Conservation (phyloP, 2,329 filamentous ascomycete genomes). For the Ascochyta pisi region DNA sequence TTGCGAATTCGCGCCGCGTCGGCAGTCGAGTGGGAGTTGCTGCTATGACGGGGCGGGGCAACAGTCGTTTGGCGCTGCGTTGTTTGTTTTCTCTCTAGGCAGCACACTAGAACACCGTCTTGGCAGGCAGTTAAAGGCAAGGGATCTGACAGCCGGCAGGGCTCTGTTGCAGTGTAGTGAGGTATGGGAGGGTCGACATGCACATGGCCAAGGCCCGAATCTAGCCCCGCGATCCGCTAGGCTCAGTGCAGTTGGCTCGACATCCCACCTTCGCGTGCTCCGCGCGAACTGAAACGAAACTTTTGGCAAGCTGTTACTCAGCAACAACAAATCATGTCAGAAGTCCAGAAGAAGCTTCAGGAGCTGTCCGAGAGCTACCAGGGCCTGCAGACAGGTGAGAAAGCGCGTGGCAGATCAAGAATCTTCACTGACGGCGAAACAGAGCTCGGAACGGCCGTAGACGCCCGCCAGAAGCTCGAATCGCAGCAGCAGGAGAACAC, state of each 20-base stretch:
- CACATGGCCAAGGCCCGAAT: slow-evolving; percentile 16
- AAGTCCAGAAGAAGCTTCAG: slow-evolving; percentile 79
- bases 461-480: slow-evolving; percentile 87
- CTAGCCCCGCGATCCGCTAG: slow-evolving; percentile 31
- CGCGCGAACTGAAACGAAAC: slow-evolving; percentile 21
- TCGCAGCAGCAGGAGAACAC: slow-evolving; percentile 93
- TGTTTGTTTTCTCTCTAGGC: not conserved
- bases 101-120: not conserved
- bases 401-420: not conserved
- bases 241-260: slow-evolving; percentile 27
- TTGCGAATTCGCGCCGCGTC: slow-evolving; percentile 19
- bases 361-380: slow-evolving; percentile 86
- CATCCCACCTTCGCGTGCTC: slow-evolving; percentile 33
- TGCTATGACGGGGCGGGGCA: slow-evolving; percentile 19
- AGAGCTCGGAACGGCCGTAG: slow-evolving; percentile 82
- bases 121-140: not conserved
- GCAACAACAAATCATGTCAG: slow-evolving; percentile 49
- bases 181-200: slow-evolving; percentile 9
- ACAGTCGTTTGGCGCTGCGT: not conserved
- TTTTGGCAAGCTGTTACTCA: slow-evolving; percentile 33
- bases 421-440: slow-evolving; percentile 24
- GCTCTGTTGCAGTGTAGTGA: slow-evolving; percentile 4
- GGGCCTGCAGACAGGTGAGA: slow-evolving; percentile 79
- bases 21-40: slow-evolving; percentile 8
- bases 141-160: not conserved